phyloP scores from a whole-genome alignment of 352 stramenopile genomes.

The Globisporangium heterothallicum region DNA sequence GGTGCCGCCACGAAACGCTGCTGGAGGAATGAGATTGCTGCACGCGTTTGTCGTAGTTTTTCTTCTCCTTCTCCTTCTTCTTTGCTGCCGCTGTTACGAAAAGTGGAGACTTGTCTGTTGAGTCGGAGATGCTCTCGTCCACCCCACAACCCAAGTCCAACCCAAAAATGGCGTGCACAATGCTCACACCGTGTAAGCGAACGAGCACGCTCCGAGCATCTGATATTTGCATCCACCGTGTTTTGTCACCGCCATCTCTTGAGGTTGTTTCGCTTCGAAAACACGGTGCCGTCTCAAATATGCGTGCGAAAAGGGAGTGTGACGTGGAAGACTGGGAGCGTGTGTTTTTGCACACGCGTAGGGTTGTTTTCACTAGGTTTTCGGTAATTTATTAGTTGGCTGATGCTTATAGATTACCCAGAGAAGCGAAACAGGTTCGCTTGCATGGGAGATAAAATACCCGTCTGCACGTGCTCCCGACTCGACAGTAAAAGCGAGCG shows the following conservation, averaged over 20 bases:
- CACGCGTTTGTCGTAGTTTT: not conserved
- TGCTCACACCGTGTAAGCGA: not conserved
- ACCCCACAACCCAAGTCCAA: not conserved
- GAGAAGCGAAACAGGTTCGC: not conserved
- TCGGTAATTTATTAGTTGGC: conserved; percentile 4
- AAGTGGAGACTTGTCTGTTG: not conserved
- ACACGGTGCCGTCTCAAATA: not conserved
- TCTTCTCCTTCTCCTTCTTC: not conserved
- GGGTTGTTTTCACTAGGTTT: not conserved
- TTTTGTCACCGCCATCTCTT: not conserved
- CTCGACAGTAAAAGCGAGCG: no score
- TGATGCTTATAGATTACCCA: not conserved
- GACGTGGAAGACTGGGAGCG: conserved; percentile 2
- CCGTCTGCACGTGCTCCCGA: no score
- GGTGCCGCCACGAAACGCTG: no score
- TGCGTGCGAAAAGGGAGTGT: not conserved
- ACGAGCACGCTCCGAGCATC: not conserved
- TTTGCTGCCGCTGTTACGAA: not conserved
- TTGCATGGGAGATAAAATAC: no score
- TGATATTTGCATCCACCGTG: not conserved
- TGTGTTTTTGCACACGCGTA: conserved; percentile 9
- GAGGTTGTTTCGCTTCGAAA: not conserved
- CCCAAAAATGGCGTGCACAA: not conserved
- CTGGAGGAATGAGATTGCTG: no score
- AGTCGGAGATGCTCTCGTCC: not conserved